Percentiles rank a stretch among this genome's conserved stretches.
phyloP scores from a whole-genome alignment of 2,329 filamentous ascomycete species.

The Talaromyces verruculosus region DNA sequence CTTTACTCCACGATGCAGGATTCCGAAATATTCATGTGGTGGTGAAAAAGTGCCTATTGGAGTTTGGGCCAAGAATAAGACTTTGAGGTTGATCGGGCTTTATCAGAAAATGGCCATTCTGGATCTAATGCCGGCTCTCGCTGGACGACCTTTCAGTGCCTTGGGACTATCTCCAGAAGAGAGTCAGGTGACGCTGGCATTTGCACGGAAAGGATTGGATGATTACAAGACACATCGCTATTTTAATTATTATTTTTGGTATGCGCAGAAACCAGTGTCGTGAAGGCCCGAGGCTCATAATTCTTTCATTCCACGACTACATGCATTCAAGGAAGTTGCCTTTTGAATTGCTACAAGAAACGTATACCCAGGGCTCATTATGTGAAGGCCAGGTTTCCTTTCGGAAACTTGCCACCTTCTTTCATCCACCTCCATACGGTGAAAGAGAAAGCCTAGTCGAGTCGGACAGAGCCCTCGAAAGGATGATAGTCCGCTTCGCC shows the following conservation, averaged over 20 bases:
- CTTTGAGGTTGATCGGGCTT: constrained; percentile 11
- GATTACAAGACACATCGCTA: constrained; percentile 13
- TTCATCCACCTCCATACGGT: not conserved
- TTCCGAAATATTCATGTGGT: constrained; percentile 14
- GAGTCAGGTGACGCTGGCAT: constrained; percentile 15
- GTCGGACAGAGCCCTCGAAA: constrained; percentile 15
- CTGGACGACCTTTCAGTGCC: constrained; percentile 11
- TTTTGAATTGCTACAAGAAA: not conserved
- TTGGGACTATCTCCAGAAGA: constrained; percentile 10
- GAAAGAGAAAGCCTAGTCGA: not conserved
- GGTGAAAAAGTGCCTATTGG: constrained; percentile 17
- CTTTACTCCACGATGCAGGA: not conserved
- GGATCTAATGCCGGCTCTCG: constrained; percentile 15
- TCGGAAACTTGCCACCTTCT: not conserved
- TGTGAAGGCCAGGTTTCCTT: not conserved
- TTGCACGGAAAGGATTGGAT: constrained; percentile 14
- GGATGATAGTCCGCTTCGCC: constrained; percentile 33
- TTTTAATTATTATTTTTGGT: constrained; percentile 21
- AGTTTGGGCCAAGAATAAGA: constrained; percentile 19
- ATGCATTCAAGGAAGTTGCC: not conserved
- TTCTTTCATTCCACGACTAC: not conserved
- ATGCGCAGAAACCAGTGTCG: constrained; percentile 15
- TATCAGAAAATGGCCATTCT: constrained; percentile 19
- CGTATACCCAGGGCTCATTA: not conserved
- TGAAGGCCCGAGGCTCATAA: not conserved